phyloP scores from a whole-genome alignment of 164 flowering plant species.

The Chloranthus sessilifolius region DNA sequence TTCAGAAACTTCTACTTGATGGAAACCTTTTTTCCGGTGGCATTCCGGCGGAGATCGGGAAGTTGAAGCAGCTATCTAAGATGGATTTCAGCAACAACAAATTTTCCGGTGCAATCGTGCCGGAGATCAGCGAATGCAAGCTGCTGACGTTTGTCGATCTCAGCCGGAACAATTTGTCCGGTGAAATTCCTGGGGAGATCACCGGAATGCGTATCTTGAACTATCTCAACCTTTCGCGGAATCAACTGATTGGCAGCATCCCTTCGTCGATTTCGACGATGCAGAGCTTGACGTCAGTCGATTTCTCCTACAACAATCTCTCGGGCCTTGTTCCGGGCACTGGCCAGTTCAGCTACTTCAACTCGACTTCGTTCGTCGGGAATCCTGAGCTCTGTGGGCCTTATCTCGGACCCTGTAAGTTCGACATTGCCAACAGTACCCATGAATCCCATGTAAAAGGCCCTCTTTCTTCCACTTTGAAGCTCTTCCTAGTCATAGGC shows the following conservation, averaged over 20 bases:
- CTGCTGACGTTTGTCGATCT: conserved; percentile 77
- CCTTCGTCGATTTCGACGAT: conserved; percentile 65
- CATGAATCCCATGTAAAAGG: conserved; percentile 49
- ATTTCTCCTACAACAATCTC: conserved; percentile 87
- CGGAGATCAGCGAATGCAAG: conserved; percentile 80
- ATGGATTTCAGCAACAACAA: conserved; percentile 76
- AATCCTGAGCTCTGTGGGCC: conserved; percentile 94
- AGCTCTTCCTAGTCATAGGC: conserved; percentile 87
- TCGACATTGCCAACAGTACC: conserved; percentile 39
- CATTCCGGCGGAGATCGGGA: conserved; percentile 77
- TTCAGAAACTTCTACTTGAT: conserved; percentile 86
- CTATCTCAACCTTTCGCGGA: conserved; percentile 79
- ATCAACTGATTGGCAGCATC: conserved; percentile 69
- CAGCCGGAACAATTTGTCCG: conserved; percentile 71
- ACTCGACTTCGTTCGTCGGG: conserved; percentile 78
- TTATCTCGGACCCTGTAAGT: conserved; percentile 74
- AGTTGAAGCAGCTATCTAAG: conserved; percentile 83
- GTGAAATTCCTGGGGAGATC: conserved; percentile 72
- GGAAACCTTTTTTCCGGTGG: conserved; percentile 76
- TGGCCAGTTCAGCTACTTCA: conserved; percentile 97
- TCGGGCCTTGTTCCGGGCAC: conserved; percentile 88
- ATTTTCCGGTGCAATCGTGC: conserved; percentile 62
- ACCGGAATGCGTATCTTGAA: conserved; percentile 78
- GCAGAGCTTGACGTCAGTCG: conserved; percentile 94
- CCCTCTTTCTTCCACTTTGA: conserved; percentile 66